Conservation (phyloP, 257 asterid species). For the Datura wrightii region DNA sequence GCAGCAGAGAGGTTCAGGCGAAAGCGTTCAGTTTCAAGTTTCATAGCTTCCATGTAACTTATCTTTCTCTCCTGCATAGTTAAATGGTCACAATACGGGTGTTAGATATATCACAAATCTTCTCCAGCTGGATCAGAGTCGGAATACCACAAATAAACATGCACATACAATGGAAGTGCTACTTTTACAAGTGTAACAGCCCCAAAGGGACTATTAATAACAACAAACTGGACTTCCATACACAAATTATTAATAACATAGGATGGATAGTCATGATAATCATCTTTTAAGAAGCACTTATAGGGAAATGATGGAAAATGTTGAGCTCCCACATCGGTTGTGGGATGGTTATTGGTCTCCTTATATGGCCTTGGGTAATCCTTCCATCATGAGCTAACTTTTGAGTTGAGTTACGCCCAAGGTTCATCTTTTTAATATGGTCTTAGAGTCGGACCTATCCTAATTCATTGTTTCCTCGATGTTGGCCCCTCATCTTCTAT, state of each 20-base stretch:
- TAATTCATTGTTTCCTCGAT: neutral
- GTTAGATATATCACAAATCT: neutral
- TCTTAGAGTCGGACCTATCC: neutral
- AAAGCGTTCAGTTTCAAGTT: constrained; percentile 91
- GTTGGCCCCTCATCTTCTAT: neutral
- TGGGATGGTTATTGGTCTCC: constrained; percentile 3
- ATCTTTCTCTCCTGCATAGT: constrained; percentile 72
- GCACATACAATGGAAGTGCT: neutral
- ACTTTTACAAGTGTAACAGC: constrained; percentile 27
- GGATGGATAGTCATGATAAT: neutral
- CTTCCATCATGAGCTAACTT: neutral
- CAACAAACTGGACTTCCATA: constrained; percentile 23
- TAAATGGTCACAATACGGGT: neutral
- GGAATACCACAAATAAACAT: constrained; percentile 7
- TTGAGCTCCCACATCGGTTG: constrained; percentile 4
- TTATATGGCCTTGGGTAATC: neutral
- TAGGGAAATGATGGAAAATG: neutral
- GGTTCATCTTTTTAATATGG: neutral
- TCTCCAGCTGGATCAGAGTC: constrained; percentile 8
- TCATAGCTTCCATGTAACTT: constrained; percentile 80
- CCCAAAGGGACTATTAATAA: constrained; percentile 6
- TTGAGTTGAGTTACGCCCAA: neutral
- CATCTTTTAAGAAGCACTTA: constrained; percentile 2
- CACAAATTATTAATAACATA: neutral
- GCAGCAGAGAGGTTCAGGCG: constrained; percentile 88